These are phyloP conservation scores for Penicillium silybi DNA, from an alignment of 495 filamentous ascomycete genomes.

Conservation along the genomic window DNA sequence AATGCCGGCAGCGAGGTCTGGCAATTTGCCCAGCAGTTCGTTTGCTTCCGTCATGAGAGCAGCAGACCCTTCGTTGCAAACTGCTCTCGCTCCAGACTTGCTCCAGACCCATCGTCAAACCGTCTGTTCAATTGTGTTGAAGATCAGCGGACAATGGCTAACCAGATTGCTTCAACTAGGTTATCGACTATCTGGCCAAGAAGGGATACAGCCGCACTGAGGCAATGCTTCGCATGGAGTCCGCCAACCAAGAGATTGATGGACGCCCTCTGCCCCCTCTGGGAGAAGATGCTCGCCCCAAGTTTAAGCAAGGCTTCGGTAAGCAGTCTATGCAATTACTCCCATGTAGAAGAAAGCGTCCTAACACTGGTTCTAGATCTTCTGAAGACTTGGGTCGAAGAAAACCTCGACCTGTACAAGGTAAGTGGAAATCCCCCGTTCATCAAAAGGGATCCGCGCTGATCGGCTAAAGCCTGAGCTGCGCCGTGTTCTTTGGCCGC, in stretches of 20 bases:
- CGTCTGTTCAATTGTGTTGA: not conserved
- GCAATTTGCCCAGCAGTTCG: too few relatives aligned
- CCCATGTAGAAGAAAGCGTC: not conserved
- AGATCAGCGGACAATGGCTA: not conserved
- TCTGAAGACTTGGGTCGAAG: slow-evolving; percentile 77
- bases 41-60: too few relatives aligned
- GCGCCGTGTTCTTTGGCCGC: slow-evolving; percentile 77
- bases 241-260: slow-evolving; percentile 72
- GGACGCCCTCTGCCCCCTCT: slow-evolving; percentile 61
- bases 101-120: not conserved
- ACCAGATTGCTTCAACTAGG: slow-evolving; percentile 44
- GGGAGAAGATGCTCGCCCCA: slow-evolving; percentile 68
- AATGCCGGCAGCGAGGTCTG: not conserved
- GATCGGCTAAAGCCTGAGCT: slow-evolving; percentile 68
- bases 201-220: slow-evolving; percentile 94
- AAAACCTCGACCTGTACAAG: slow-evolving; percentile 90
- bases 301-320: slow-evolving; percentile 72
- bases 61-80: not conserved
- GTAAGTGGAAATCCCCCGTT: slow-evolving; percentile 29
- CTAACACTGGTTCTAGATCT: slow-evolving; percentile 46
- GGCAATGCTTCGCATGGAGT: slow-evolving; percentile 87
- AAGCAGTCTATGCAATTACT: slow-evolving; percentile 12
- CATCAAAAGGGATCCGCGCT: slow-evolving; percentile 13
- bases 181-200: slow-evolving; percentile 94
- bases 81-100: not conserved